Conservation (phyloP, 345 rosid species). For the Anacardium occidentale region DNA sequence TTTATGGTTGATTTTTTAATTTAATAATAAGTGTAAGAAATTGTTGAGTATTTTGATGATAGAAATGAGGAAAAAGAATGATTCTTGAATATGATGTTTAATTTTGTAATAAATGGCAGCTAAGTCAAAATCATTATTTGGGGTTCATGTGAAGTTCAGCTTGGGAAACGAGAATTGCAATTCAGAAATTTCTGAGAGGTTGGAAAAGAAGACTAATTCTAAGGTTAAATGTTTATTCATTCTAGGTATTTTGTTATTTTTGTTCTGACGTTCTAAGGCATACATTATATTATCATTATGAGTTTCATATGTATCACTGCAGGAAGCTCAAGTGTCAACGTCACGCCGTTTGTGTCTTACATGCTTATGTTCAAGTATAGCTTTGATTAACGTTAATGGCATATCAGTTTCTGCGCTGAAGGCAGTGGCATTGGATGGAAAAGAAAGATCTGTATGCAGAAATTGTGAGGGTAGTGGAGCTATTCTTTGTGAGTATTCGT, state of each 20-base stretch:
- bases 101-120: constrained; percentile 18
- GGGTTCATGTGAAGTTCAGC: constrained; percentile 6
- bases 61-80: too few species aligned
- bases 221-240: constrained; percentile 25
- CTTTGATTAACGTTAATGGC: constrained; percentile 44
- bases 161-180: constrained; percentile 25
- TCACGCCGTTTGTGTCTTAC: constrained; percentile 72
- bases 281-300: neutral
- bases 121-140: constrained; percentile 25
- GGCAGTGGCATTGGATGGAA: constrained; percentile 52
- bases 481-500: constrained; percentile 62
- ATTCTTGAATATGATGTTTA: neutral
- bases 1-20: too few species aligned
- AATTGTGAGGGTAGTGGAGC: constrained; percentile 87
- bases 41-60: too few species aligned
- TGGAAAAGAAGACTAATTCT: constrained; percentile 19
- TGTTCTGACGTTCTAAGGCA: too few species aligned
- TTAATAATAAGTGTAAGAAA: too few species aligned
- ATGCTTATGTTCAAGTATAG: constrained; percentile 62
- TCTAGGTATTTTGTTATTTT: neutral
- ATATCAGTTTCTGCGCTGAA: constrained; percentile 41
- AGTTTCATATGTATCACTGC: constrained; percentile 11
- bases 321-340: constrained; percentile 43
- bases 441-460: constrained; percentile 66
- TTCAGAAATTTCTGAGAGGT: constrained; percentile 22